These are phyloP conservation scores for Biscogniauxia marginata DNA, from an alignment of 2,329 filamentous ascomycete genomes.

Conservation along the genomic window DNA sequence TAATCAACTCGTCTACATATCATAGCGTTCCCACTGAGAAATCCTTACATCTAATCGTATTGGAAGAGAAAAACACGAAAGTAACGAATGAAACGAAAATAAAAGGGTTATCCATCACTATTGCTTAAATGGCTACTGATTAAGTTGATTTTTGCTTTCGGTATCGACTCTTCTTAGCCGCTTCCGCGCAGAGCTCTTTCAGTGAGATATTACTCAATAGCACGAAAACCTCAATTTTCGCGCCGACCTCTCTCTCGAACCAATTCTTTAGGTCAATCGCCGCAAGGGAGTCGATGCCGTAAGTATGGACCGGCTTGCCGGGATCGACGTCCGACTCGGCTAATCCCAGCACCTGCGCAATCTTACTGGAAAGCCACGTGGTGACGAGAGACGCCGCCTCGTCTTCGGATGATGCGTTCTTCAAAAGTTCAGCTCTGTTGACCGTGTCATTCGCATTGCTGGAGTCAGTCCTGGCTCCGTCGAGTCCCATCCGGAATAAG, in stretches of 20 bases:
- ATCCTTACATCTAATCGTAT: too few relatives aligned
- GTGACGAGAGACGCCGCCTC: too few relatives aligned
- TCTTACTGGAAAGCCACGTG: too few relatives aligned
- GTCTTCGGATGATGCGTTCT: too few relatives aligned
- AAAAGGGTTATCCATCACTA: background rate
- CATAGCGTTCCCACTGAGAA: too few relatives aligned
- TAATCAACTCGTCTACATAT: too few relatives aligned
- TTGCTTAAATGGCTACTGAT: background rate
- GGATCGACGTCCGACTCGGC: background rate
- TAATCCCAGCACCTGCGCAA: too few relatives aligned
- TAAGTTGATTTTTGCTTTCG: background rate
- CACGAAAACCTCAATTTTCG: background rate
- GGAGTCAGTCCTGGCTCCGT: too few relatives aligned
- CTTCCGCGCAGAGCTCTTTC: background rate
- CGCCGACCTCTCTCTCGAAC: background rate
- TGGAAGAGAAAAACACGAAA: background rate
- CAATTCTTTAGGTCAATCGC: background rate
- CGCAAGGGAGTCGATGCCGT: background rate
- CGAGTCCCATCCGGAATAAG: slow-evolving; percentile 2
- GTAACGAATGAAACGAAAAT: background rate
- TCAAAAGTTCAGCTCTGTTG: too few relatives aligned
- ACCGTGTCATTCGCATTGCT: too few relatives aligned
- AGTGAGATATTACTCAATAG: background rate
- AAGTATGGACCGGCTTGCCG: background rate
- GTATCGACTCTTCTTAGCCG: background rate